Percentiles rank a stretch among this genome's conserved stretches.
Evolutionary conservation across 1,284 basidiomycete genomes (phyloP).

Genomic region (Ceratobasidium sp.): DNA sequence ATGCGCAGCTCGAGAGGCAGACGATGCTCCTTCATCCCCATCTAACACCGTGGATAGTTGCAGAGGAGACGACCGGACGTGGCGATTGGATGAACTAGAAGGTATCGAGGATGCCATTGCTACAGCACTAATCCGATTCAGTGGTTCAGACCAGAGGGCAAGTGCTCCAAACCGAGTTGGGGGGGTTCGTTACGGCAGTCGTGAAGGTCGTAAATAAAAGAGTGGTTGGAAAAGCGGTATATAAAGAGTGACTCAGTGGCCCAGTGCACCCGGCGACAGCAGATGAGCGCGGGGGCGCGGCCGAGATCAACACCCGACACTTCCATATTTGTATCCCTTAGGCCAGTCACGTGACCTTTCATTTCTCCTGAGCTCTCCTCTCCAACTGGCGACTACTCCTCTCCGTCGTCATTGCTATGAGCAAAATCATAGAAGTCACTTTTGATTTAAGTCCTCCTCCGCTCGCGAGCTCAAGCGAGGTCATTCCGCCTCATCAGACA

Average conservation of each 20-base stretch:
- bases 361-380: constrained; percentile 10
- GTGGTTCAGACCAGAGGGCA: constrained; percentile 1
- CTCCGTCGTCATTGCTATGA: constrained; percentile 26
- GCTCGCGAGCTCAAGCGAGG: background rate
- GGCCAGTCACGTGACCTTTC: constrained; percentile 16
- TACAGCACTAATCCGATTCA: background rate
- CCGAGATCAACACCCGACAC: constrained; percentile 13
- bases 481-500: constrained; percentile 24
- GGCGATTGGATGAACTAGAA: background rate
- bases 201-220: constrained; percentile 39
- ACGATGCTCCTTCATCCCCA: constrained; percentile 6
- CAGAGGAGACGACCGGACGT: constrained; percentile 11
- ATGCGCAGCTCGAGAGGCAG: background rate
- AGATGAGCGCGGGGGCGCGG: constrained; percentile 25
- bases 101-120: constrained; percentile 1
- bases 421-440: constrained; percentile 11
- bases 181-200: constrained; percentile 9
- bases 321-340: constrained; percentile 3
- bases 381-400: constrained; percentile 2
- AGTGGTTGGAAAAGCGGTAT: constrained; percentile 6
- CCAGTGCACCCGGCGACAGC: constrained; percentile 7
- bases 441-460: constrained; percentile 24
- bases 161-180: background rate
- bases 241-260: constrained; percentile 14
- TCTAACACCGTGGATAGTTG: constrained; percentile 38